Base-by-base conservation (phyloP, 345 rosid species). In the Pseudoturritis turrita region DNA sequence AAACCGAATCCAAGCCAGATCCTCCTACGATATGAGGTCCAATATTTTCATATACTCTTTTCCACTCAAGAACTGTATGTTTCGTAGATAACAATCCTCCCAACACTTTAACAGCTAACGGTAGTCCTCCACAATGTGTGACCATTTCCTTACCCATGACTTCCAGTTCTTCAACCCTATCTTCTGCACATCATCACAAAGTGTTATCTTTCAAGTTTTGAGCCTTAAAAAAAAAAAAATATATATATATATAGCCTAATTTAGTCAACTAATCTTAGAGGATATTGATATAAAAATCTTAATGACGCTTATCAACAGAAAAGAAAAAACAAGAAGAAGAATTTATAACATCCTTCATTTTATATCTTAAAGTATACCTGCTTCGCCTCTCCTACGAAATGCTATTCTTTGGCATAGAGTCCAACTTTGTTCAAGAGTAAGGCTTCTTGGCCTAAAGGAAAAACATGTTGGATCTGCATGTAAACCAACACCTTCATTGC, bases 391-490 rank as follows among this genome's bases (percentile, higher is more conserved):
- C 44, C 10, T 3, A 15, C 54, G 70, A 23, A 78, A 73, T 2
- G 50, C 84, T 52, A 74, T 80, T 58, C 46, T 76, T 26, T 15
- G 72, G 4, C 82, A 59, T 71, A 82, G 28, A 2, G 76, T 75
- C 83, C 86, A 82, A 10, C 86, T 80, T 25, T 82, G 66, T 21
- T 55, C 7, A 0, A 61, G 50, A 3, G 68, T 62, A 28, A 80
- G 67, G 25, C n/a, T 26, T 5, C 11, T 15, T n/a, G 60, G 70
- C 19, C 45, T 59, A 56, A 56, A 25, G 29, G 12, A 26, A 51
- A 26, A 45, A 56, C 56, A 2, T 49, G 54, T 61, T 11, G 60
- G 72, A 66, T 71, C 60, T 0, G 73, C 71, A 43, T 61, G 11
- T 10, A 60, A 26, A 3, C 72, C 82, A 21, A 82, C 55, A 7